Percentiles rank a stretch among this genome's conserved stretches.
Conservation (phyloP, 2,329 filamentous ascomycete species). For the Penicillium sp. region DNA sequence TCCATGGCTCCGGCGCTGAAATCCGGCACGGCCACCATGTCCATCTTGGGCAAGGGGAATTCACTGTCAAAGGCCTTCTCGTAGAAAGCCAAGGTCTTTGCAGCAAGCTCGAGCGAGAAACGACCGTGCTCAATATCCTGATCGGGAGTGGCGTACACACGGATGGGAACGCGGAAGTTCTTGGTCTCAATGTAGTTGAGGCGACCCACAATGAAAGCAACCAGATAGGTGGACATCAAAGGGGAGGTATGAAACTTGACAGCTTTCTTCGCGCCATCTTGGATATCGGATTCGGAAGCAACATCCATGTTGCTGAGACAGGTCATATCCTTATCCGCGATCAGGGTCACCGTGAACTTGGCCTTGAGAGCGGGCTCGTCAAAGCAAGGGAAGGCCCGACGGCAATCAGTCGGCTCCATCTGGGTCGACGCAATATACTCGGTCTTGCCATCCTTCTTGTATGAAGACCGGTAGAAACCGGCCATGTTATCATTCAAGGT, state of each 20-base stretch:
- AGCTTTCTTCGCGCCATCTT: conserved; percentile 71
- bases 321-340: conserved; percentile 87
- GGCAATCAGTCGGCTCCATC: conserved; percentile 94
- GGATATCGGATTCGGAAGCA: conserved; percentile 72
- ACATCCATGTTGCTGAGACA: conserved; percentile 98
- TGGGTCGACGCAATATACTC: conserved; percentile 88
- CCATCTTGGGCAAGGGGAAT: conserved; percentile 91
- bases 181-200: conserved; percentile 93
- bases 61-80: conserved; percentile 89
- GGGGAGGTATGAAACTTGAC: conserved; percentile 92
- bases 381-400: conserved; percentile 92
- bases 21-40: conserved; percentile 94
- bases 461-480: conserved; percentile 94
- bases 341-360: conserved; percentile 84
- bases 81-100: conserved; percentile 88
- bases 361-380: conserved; percentile 95
- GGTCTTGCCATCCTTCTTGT: conserved; percentile 79
- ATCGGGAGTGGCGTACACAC: conserved; percentile 91
- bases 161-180: conserved; percentile 84
- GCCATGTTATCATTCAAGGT: conserved; percentile 92
- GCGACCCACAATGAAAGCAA: conserved; percentile 92
- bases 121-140: conserved; percentile 87
- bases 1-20: conserved; percentile 97
- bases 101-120: conserved; percentile 87
- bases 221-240: conserved; percentile 92